These are phyloP conservation scores for Fagopyrum tataricum DNA, from an alignment of 148 eudicot genomes.

Conservation along the genomic window DNA sequence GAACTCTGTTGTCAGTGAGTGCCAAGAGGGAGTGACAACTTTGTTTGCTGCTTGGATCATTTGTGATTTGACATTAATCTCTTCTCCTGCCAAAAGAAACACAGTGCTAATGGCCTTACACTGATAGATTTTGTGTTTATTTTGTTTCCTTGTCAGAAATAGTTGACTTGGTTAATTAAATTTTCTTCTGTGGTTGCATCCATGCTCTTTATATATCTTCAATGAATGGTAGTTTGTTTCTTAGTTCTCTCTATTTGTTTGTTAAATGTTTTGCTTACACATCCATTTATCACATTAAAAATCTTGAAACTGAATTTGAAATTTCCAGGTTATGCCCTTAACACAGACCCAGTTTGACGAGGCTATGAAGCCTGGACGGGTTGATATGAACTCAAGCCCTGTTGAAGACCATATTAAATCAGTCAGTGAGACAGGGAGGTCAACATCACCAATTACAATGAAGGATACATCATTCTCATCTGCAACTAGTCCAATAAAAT, in stretches of 20 bases:
- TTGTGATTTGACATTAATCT: too few species aligned
- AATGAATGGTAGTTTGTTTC: background rate
- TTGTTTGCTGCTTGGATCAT: too few species aligned
- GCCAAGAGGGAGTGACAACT: too few species aligned
- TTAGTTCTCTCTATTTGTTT: background rate
- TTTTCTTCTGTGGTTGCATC: background rate
- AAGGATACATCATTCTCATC: constrained; percentile 56
- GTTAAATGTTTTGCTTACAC: background rate
- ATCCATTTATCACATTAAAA: background rate
- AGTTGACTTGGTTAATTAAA: background rate
- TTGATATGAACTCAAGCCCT: constrained; percentile 36
- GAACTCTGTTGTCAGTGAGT: too few species aligned
- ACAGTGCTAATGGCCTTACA: too few species aligned
- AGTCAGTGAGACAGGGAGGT: constrained; percentile 37
- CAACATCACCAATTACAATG: constrained; percentile 44
- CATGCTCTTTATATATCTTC: background rate
- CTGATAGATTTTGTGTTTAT: too few species aligned
- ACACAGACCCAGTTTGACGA: constrained; percentile 86
- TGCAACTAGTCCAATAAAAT: constrained; percentile 69
- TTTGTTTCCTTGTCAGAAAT: too few species aligned
- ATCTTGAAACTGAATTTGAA: background rate
- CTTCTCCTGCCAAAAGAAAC: too few species aligned
- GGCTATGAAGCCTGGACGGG: constrained; percentile 75
- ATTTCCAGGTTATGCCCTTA: constrained; percentile 71
- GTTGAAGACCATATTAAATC: constrained; percentile 38